Base-by-base conservation (phyloP, 306 rosid genomes). In the Corylus avellana region DNA sequence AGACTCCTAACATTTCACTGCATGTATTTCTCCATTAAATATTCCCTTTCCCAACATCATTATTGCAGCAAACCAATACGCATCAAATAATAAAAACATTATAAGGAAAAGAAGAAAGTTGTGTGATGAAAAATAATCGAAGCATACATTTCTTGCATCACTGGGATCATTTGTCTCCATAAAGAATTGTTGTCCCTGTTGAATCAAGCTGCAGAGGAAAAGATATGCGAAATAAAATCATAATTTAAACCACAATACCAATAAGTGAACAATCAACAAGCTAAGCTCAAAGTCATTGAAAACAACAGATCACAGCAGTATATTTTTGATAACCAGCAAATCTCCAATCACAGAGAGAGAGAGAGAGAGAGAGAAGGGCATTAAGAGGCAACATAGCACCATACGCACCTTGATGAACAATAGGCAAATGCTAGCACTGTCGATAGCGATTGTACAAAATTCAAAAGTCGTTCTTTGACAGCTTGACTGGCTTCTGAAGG, bases 351-450 rank as follows among this genome's bases (percentile, higher is more conserved):
- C 35, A 57, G 32, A 58, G 12, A 58, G 2, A 59, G 2, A 12
- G 12, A 58, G 2, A 59, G 2, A 12, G 8, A 42, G 46, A 42
- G 46, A 42, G 8, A 6, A 42, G 25, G 16, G 67, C 67, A 59
- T 59, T 59, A 59, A 64, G 70, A 67, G 72, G 4, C 27, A 67
- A n/a, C 50, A 39, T 17, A 16, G 51, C 51, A 78, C 57, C 54
- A 67, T 39, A 55, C 75, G 55, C 87, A 95, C 99, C 99, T 88
- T 86, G 97, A 91, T 77, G 90, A 84, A 87, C 96, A 93, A 76
- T 86, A 91, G 27, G 98, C 92, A 84, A 93, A 91, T 68, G 98
- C 92, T 56, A 96, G 89, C 84, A 96, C 98, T 2, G 98, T 96
- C 1, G 99, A 93, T 81, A 96, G 79, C 47, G 98, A 89, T 78